A percentile compares a stretch with the other conserved stretches of the same genome.
These are phyloP conservation scores for Ophiobolus disseminans DNA, from an alignment of 2,329 filamentous ascomycete genomes.

Conservation along the genomic window DNA sequence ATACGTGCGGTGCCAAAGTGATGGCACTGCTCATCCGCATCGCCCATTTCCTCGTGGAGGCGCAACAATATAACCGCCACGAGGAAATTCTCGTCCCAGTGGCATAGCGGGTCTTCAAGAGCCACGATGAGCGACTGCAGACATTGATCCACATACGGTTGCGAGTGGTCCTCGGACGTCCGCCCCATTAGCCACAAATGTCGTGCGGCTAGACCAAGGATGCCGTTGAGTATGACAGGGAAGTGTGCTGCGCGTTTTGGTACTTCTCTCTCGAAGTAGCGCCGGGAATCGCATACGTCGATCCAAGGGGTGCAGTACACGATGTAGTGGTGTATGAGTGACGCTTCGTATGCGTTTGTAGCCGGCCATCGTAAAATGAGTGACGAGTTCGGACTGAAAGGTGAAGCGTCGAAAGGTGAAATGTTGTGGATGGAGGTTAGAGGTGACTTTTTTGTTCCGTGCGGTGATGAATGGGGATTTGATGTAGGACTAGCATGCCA, in stretches of 20 bases:
- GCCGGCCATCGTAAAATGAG: constrained; percentile 34
- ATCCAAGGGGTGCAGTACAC: constrained; percentile 39
- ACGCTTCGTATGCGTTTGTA: constrained; percentile 30
- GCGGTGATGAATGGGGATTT: constrained; percentile 12
- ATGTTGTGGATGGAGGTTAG: constrained; percentile 24
- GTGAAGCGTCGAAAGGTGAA: constrained; percentile 34
- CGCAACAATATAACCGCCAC: constrained; percentile 59
- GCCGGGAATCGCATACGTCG: constrained; percentile 34
- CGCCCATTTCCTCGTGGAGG: constrained; percentile 57
- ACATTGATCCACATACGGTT: constrained; percentile 56
- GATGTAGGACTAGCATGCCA: constrained; percentile 21
- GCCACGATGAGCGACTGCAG: constrained; percentile 56
- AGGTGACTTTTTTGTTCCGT: constrained; percentile 18
- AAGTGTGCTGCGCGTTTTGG: constrained; percentile 56
- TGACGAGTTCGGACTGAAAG: constrained; percentile 32
- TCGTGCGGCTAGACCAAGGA: constrained; percentile 56
- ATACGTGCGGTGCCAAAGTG: constrained; percentile 50
- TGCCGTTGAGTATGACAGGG: constrained; percentile 57
- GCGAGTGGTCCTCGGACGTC: constrained; percentile 51
- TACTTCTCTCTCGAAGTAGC: constrained; percentile 55
- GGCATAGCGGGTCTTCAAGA: constrained; percentile 51
- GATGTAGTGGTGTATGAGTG: constrained; percentile 39
- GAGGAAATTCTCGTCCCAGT: constrained; percentile 57
- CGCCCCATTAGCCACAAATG: constrained; percentile 52
- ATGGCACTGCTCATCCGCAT: constrained; percentile 49